These are phyloP conservation scores for Scenedesmus sp. DNA, from an alignment of 163 green algal species.

Conservation along the genomic window DNA sequence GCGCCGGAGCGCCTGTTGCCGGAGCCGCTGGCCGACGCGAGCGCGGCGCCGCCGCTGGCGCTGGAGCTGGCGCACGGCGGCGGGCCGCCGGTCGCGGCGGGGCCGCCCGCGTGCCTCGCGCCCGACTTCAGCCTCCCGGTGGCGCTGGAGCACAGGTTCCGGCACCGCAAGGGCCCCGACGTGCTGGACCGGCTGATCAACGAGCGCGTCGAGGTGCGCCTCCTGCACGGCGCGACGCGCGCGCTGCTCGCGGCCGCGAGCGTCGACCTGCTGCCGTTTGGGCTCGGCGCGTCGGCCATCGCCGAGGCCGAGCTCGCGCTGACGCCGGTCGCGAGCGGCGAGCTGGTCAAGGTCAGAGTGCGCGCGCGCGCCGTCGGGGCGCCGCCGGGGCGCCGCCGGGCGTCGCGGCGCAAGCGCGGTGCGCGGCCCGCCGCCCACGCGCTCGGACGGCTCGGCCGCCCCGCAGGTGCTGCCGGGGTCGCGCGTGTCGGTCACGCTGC, in stretches of 20 bases:
- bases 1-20: neutral
- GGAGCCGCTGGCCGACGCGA: slow-evolving; percentile 6
- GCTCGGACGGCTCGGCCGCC: too few species aligned
- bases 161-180: slow-evolving; percentile 25
- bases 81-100: neutral
- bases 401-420: too few species aligned
- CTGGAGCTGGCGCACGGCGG: slow-evolving; percentile 2
- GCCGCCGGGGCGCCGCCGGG: too few species aligned
- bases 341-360: slow-evolving; percentile 10
- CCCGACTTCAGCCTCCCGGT: neutral
- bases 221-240: neutral
- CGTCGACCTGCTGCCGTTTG: slow-evolving; percentile 39
- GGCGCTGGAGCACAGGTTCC: slow-evolving; percentile 26
- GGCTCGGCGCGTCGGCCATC: slow-evolving; percentile 13
- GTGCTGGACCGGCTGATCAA: slow-evolving; percentile 27
- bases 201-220: neutral
- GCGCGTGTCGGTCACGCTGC: neutral
- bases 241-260: slow-evolving; percentile 12
- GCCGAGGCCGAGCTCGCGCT: neutral
- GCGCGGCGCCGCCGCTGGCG: slow-evolving; percentile 4
- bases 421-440: too few species aligned
- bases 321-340: neutral
- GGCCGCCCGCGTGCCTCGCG: neutral
- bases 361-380: too few species aligned
- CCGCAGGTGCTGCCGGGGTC: slow-evolving; percentile 37